Evolutionary conservation across 2,329 filamentous ascomycete genomes (phyloP).

Genomic region (Colletotrichum tabaci): DNA sequence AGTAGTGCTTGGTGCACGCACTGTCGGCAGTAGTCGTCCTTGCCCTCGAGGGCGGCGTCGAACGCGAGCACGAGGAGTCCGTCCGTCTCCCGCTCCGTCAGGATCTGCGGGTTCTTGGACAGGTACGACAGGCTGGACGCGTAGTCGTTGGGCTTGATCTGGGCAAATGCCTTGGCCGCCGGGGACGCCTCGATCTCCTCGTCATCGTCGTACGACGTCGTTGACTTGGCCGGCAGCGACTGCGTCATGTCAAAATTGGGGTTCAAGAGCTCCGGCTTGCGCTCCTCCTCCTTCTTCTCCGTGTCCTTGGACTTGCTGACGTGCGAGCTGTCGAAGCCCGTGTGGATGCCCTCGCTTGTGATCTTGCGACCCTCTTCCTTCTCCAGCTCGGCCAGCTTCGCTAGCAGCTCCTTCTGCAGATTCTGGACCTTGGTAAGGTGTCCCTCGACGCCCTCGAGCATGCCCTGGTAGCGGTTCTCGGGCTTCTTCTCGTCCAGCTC

Average conservation of each 20-base stretch:
- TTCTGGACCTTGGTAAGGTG: constrained; percentile 85
- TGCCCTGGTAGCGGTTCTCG: constrained; percentile 77
- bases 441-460: constrained; percentile 82
- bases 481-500: constrained; percentile 83
- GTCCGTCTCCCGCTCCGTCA: constrained; percentile 90
- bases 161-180: constrained; percentile 84
- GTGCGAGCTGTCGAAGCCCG: constrained; percentile 90
- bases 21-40: constrained; percentile 83
- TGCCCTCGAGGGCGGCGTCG: constrained; percentile 84
- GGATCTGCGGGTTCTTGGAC: constrained; percentile 80
- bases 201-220: constrained; percentile 73
- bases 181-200: constrained; percentile 83
- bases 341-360: constrained; percentile 90
- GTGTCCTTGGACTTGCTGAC: constrained; percentile 74
- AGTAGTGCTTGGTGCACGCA: constrained; percentile 95
- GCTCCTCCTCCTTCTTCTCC: constrained; percentile 62
- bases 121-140: constrained; percentile 82
- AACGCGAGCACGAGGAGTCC: constrained; percentile 93
- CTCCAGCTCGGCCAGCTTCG: constrained; percentile 85
- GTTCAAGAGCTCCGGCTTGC: constrained; percentile 82
- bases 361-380: constrained; percentile 91
- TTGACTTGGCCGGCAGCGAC: constrained; percentile 50
- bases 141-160: constrained; percentile 84
- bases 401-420: constrained; percentile 81
- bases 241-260: constrained; percentile 62